phyloP scores from a whole-genome alignment of 1,284 basidiomycete genomes.

The Polyporus tsugae region DNA sequence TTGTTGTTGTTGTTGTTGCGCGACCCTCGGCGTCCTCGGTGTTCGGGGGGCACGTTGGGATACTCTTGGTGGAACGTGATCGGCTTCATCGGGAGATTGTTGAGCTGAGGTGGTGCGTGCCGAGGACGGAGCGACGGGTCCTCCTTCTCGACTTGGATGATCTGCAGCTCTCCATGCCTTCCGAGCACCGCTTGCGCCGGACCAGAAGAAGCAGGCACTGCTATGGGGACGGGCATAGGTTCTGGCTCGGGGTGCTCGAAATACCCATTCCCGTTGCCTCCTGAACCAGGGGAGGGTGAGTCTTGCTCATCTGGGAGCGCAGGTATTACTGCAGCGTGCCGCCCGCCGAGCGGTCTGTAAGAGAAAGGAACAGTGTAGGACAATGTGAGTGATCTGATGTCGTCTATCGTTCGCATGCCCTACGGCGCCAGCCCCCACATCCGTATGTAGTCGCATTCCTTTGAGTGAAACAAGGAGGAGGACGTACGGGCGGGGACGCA shows the following conservation, averaged over 20 bases:
- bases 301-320: constrained; percentile 78
- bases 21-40: constrained; percentile 30
- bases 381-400: constrained; percentile 26
- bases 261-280: constrained; percentile 23
- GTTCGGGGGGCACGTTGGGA: constrained; percentile 33
- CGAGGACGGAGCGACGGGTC: constrained; percentile 32
- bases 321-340: constrained; percentile 80
- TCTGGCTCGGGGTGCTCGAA: constrained; percentile 21
- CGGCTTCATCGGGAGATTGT: constrained; percentile 35
- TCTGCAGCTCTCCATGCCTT: constrained; percentile 39
- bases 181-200: constrained; percentile 22
- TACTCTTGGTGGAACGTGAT: constrained; percentile 44
- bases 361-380: constrained; percentile 18
- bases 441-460: not conserved
- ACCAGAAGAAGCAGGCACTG: constrained; percentile 14
- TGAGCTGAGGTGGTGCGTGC: constrained; percentile 27
- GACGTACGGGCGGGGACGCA: not conserved
- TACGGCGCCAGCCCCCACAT: constrained; percentile 6
- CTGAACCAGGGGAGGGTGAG: constrained; percentile 24
- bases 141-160: constrained; percentile 39
- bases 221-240: constrained; percentile 2
- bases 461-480: not conserved
- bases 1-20: constrained; percentile 34
- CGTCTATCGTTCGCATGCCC: constrained; percentile 12
- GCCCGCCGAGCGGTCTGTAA: constrained; percentile 71